Evolutionary conservation across 2,329 filamentous ascomycete species (phyloP).

Genomic region (Dryadomyces sulphureus): DNA sequence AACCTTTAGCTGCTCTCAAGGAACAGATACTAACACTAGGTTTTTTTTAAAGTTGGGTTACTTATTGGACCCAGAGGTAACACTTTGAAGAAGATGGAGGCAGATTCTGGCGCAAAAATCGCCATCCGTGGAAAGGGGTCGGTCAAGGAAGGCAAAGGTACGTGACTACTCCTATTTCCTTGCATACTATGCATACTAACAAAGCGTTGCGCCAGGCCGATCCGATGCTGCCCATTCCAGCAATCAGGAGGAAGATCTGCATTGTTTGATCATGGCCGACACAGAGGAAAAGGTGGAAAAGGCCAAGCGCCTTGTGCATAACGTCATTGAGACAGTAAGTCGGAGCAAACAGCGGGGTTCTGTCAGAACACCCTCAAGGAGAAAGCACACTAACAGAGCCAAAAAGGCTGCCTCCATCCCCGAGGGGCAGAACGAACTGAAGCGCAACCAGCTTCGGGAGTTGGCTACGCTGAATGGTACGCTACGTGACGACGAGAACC

Average conservation of each 20-base stretch:
- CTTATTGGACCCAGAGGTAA: conserved; percentile 99
- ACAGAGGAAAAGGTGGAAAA: conserved; percentile 99
- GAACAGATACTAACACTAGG: conserved; percentile 75
- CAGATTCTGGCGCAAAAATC: conserved; percentile 94
- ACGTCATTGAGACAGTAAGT: conserved; percentile 94
- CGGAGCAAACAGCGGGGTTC: not conserved
- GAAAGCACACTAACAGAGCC: not conserved
- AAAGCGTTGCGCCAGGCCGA: conserved; percentile 34
- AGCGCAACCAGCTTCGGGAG: conserved; percentile 95
- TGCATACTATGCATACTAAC: not conserved
- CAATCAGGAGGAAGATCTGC: conserved; percentile 98
- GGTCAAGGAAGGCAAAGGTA: conserved; percentile 92
- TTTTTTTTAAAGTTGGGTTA: conserved; percentile 85
- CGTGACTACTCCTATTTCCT: not conserved
- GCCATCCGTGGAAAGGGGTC: conserved; percentile 98
- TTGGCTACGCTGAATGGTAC: conserved; percentile 97
- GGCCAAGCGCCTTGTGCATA: conserved; percentile 95
- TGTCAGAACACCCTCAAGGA: no score
- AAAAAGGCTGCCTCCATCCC: conserved; percentile 87
- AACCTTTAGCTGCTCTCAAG: not conserved
- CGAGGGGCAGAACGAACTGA: conserved; percentile 96
- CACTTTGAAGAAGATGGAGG: conserved; percentile 98
- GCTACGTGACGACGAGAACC: conserved; percentile 95
- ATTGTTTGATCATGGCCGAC: conserved; percentile 99
- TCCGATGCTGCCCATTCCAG: conserved; percentile 98